Conservation (phyloP, 139 green algal species). For the Chlorella sp. region DNA sequence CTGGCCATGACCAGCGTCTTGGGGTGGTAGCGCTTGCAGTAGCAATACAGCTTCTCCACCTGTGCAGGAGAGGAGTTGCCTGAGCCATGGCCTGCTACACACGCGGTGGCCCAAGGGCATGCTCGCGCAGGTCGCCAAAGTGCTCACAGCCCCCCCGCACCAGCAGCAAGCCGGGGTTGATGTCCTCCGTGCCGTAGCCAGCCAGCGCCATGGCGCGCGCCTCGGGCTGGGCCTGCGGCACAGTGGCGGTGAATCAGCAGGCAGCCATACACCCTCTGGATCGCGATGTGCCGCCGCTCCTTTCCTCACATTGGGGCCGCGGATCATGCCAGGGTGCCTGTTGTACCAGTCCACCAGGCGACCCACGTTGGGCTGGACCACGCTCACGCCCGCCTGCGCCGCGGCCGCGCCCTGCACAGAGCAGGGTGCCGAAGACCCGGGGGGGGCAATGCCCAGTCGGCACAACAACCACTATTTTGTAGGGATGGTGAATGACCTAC, state of each 20-base stretch:
- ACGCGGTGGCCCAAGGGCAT: too few species aligned
- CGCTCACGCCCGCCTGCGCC: slow-evolving; percentile 70
- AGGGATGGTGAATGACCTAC: too few species aligned
- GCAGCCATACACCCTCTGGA: too few species aligned
- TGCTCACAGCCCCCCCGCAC: too few species aligned
- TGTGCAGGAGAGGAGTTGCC: slow-evolving; percentile 5
- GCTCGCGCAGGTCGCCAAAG: too few species aligned
- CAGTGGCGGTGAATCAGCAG: too few species aligned
- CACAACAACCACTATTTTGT: too few species aligned
- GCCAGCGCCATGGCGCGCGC: slow-evolving; percentile 27
- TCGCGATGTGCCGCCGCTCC: too few species aligned
- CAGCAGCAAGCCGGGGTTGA: slow-evolving; percentile 72
- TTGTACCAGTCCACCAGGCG: slow-evolving; percentile 87
- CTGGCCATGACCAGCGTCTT: slow-evolving; percentile 82
- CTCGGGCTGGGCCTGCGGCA: slow-evolving; percentile 16
- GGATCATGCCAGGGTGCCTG: slow-evolving; percentile 74
- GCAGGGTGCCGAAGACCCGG: slow-evolving; percentile 32
- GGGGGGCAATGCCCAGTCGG: neutral
- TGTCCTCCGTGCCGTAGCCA: slow-evolving; percentile 38
- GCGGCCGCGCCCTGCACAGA: slow-evolving; percentile 76
- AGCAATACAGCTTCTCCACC: slow-evolving; percentile 71
- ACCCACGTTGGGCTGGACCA: slow-evolving; percentile 81
- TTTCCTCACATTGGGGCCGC: slow-evolving; percentile 72
- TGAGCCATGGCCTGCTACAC: too few species aligned
- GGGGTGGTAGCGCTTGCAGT: slow-evolving; percentile 63